Percentiles rank a stretch among this genome's conserved stretches.
phyloP scores from a whole-genome alignment of 2,329 filamentous ascomycete species.

The Botrytis deweyae region DNA sequence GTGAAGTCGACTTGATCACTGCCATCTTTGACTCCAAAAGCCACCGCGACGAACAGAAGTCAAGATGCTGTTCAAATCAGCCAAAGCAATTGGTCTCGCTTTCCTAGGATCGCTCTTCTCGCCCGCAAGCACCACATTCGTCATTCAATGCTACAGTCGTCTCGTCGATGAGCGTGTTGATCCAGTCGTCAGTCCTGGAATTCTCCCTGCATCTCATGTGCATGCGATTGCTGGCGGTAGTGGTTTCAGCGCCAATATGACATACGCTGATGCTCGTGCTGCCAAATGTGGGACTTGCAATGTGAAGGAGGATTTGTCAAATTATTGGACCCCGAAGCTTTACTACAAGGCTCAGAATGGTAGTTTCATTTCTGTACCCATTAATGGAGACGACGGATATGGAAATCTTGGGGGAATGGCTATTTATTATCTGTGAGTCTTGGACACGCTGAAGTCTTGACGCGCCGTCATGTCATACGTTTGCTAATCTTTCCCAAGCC shows the following conservation, averaged over 20 bases:
- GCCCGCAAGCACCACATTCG: slow-evolving; percentile 13
- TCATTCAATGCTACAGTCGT: slow-evolving; percentile 25
- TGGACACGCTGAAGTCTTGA: background rate
- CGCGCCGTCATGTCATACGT: background rate
- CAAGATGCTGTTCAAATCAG: background rate
- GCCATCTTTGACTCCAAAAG: background rate
- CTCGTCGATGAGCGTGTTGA: slow-evolving; percentile 29
- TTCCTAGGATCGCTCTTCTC: slow-evolving; percentile 3
- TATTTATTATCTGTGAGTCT: slow-evolving; percentile 41
- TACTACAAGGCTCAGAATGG: slow-evolving; percentile 38
- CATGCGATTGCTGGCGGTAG: slow-evolving; percentile 35
- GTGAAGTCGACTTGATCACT: background rate
- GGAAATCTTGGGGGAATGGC: slow-evolving; percentile 33
- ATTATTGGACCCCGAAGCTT: slow-evolving; percentile 39
- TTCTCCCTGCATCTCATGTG: slow-evolving; percentile 25
- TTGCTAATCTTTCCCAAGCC: background rate
- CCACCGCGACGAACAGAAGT: background rate
- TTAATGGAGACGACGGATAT: slow-evolving; percentile 41
- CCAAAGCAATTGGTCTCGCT: background rate
- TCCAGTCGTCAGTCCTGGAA: slow-evolving; percentile 27
- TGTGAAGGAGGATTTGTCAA: slow-evolving; percentile 41
- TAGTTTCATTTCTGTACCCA: slow-evolving; percentile 37
- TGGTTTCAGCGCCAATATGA: slow-evolving; percentile 44
- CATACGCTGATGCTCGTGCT: slow-evolving; percentile 32
- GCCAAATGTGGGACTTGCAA: slow-evolving; percentile 39